Percentiles rank a stretch among this genome's conserved stretches.
These are phyloP conservation scores for Epichloe aotearoae DNA, from an alignment of 2,329 filamentous ascomycete species.

Conservation along the genomic window DNA sequence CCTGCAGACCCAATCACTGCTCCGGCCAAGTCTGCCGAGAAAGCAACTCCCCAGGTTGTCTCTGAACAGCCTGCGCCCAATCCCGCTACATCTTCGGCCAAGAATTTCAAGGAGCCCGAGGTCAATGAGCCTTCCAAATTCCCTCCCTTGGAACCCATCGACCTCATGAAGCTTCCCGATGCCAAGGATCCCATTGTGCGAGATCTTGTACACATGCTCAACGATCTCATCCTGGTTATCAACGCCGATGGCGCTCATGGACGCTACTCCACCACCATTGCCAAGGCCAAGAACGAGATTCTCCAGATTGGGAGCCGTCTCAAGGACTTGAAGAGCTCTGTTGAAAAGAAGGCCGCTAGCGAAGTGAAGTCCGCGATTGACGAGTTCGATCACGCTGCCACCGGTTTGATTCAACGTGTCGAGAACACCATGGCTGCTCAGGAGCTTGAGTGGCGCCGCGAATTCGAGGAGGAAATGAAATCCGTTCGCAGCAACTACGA, in stretches of 20 bases:
- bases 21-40: constrained; percentile 19
- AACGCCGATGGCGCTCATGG: constrained; percentile 71
- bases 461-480: constrained; percentile 78
- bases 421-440: constrained; percentile 72
- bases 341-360: constrained; percentile 57
- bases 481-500: constrained; percentile 67
- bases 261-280: constrained; percentile 66
- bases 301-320: constrained; percentile 69
- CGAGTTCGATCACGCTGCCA: constrained; percentile 78
- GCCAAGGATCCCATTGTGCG: constrained; percentile 80
- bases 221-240: constrained; percentile 87
- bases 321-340: constrained; percentile 53
- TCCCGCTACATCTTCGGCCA: constrained; percentile 16
- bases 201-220: constrained; percentile 87
- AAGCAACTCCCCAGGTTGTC: constrained; percentile 12
- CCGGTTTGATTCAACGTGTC: constrained; percentile 76
- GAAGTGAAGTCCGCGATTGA: constrained; percentile 58
- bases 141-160: constrained; percentile 56
- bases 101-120: constrained; percentile 41
- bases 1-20: constrained; percentile 11
- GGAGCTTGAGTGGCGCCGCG: constrained; percentile 69
- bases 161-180: constrained; percentile 61
- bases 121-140: constrained; percentile 53
- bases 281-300: constrained; percentile 76
- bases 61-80: constrained; percentile 9